Percentiles rank a stretch among this genome's conserved stretches.
phyloP scores from a whole-genome alignment of 2,329 filamentous ascomycete species.

The Sporothrix pallida region DNA sequence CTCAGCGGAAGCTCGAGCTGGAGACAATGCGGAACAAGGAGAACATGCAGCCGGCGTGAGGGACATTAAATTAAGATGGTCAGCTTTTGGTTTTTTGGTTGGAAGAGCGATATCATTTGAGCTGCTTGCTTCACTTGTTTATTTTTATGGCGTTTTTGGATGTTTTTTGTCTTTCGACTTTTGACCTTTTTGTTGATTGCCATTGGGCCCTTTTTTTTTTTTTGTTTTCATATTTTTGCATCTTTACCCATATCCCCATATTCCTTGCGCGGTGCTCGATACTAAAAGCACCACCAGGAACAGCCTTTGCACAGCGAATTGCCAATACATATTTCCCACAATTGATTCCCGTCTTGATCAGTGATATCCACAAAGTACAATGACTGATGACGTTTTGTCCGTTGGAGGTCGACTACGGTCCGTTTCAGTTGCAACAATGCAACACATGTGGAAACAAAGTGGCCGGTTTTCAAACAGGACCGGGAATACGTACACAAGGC shows the following conservation, averaged over 20 bases:
- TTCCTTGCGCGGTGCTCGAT: background rate
- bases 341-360: background rate
- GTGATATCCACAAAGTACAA: background rate
- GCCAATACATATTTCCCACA: background rate
- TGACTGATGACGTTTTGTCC: background rate
- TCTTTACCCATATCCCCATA: conserved; percentile 13
- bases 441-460: background rate
- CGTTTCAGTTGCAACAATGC: background rate
- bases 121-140: background rate
- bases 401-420: background rate
- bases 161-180: background rate
- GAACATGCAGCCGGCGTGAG: conserved; percentile 52
- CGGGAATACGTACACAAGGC: background rate
- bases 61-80: background rate
- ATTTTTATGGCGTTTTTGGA: background rate
- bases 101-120: background rate
- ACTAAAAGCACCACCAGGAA: too few species aligned
- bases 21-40: conserved; percentile 53
- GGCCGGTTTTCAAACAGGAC: background rate
- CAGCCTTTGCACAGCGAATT: background rate
- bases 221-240: conserved; percentile 8
- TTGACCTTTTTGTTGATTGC: background rate
- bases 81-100: background rate
- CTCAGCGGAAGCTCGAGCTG: conserved; percentile 50
- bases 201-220: background rate